These are phyloP conservation scores for Pseudogymnoascus sp. DNA, from an alignment of 2,329 filamentous ascomycete species.

Conservation along the genomic window DNA sequence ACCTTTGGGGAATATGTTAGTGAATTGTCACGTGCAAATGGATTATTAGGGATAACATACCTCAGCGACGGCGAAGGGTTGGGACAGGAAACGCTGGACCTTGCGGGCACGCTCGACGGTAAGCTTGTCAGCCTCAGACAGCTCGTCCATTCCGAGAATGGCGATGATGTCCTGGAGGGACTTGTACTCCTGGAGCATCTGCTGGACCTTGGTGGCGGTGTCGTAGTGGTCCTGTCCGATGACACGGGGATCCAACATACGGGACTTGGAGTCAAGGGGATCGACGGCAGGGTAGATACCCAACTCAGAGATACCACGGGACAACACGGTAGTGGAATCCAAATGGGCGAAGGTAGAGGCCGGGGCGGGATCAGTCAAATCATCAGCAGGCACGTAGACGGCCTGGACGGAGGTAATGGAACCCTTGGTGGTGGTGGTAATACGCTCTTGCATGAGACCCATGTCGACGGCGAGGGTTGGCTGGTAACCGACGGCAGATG, in stretches of 20 bases:
- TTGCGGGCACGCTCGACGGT: conserved; percentile 99
- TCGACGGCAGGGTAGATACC: conserved; percentile 99
- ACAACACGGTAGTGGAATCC: conserved; percentile 99
- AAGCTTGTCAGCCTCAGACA: conserved; percentile 98
- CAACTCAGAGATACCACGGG: conserved; percentile 99
- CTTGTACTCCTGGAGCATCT: conserved; percentile 99
- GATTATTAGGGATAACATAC: neutral
- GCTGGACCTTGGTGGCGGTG: conserved; percentile 89
- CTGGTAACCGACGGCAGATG: conserved; percentile 99
- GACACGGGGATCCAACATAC: conserved; percentile 98
- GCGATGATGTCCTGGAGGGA: conserved; percentile 99
- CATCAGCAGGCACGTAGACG: conserved; percentile 99
- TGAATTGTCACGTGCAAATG: neutral
- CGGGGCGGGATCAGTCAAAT: conserved; percentile 99
- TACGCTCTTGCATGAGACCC: conserved; percentile 99
- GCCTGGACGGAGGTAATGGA: conserved; percentile 99
- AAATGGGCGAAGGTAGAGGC: conserved; percentile 99
- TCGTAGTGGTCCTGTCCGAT: conserved; percentile 98
- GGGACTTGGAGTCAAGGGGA: conserved; percentile 98
- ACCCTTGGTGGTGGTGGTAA: conserved; percentile 98
- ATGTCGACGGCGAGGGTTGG: conserved; percentile 97
- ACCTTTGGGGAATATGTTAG: conserved; percentile 34
- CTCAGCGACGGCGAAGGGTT: conserved; percentile 87
- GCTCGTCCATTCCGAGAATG: conserved; percentile 99
- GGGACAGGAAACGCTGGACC: conserved; percentile 98